Conservation (phyloP, 2,329 filamentous ascomycete species). For the Ophiocordyceps camponoti-saundersi region DNA sequence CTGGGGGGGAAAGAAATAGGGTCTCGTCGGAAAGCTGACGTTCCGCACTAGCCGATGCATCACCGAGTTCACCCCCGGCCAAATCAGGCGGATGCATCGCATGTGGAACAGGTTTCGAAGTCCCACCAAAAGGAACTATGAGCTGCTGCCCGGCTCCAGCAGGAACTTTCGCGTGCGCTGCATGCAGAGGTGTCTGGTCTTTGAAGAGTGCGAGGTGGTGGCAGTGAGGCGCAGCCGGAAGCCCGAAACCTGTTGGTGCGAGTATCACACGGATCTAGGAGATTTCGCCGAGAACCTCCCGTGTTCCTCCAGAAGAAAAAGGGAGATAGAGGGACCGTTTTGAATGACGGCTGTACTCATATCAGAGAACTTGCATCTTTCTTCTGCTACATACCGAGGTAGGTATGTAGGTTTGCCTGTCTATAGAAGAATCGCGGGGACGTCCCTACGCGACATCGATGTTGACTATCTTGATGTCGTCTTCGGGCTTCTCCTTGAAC, state of each 20-base stretch:
- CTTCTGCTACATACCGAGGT: no score
- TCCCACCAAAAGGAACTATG: neutral
- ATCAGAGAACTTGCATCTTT: no score
- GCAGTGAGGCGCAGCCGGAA: neutral
- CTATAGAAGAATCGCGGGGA: neutral
- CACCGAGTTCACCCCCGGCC: neutral
- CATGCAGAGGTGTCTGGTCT: neutral
- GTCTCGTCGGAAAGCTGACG: neutral
- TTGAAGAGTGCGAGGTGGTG: neutral
- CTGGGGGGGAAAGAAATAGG: neutral
- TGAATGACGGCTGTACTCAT: no score
- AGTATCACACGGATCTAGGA: neutral
- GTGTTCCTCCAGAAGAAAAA: neutral
- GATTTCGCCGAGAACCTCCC: neutral
- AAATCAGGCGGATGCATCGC: neutral
- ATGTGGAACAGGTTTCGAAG: neutral
- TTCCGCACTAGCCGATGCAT: neutral
- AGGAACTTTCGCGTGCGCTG: neutral
- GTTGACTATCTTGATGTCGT: conserved; percentile 94
- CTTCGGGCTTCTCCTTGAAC: conserved; percentile 82
- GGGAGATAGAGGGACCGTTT: neutral
- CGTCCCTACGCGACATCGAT: conserved; percentile 41
- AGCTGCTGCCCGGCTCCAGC: neutral
- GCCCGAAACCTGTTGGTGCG: conserved; percentile 6
- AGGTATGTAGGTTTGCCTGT: no score